phyloP scores from a whole-genome alignment of 73 alveolate species.

The Tetrahymena thermophila region DNA sequence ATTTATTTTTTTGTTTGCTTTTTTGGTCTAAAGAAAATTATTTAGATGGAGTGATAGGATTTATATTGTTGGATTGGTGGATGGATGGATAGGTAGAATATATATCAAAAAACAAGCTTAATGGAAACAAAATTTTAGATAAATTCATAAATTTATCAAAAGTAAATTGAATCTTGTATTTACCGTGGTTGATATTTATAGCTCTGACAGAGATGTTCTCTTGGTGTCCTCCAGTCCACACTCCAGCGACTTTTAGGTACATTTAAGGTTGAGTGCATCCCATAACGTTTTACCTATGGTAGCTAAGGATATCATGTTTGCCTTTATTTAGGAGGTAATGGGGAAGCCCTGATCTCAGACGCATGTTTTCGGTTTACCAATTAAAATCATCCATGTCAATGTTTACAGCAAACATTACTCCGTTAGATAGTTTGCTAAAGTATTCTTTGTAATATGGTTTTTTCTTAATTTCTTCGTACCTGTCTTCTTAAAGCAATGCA shows the following conservation, averaged over 20 bases:
- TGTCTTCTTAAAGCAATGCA: not conserved
- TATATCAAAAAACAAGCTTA: not conserved
- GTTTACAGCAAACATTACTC: constrained; percentile 52
- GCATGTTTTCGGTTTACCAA: constrained; percentile 51
- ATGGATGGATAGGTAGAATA: not conserved
- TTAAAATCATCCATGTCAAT: constrained; percentile 47
- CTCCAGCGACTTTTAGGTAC: constrained; percentile 54
- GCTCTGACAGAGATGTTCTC: constrained; percentile 63
- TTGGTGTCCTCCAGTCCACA: constrained; percentile 80
- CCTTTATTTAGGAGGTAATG: constrained; percentile 25
- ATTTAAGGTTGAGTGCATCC: constrained; percentile 68
- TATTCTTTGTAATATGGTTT: not conserved
- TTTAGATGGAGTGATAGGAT: not conserved
- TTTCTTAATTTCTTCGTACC: not conserved
- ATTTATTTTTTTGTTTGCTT: too few relatives aligned
- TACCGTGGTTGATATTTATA: constrained; percentile 57
- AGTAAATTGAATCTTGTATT: not conserved
- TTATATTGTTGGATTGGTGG: not conserved
- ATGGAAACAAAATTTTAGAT: not conserved
- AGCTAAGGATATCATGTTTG: constrained; percentile 41
- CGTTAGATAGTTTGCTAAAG: not conserved
- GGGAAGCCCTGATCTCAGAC: constrained; percentile 46
- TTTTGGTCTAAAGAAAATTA: too few relatives aligned
- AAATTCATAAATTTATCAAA: not conserved
- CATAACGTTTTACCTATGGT: constrained; percentile 50